Base-by-base conservation (phyloP, 2,329 filamentous ascomycete species). In the Endoconidiophora laricicola region DNA sequence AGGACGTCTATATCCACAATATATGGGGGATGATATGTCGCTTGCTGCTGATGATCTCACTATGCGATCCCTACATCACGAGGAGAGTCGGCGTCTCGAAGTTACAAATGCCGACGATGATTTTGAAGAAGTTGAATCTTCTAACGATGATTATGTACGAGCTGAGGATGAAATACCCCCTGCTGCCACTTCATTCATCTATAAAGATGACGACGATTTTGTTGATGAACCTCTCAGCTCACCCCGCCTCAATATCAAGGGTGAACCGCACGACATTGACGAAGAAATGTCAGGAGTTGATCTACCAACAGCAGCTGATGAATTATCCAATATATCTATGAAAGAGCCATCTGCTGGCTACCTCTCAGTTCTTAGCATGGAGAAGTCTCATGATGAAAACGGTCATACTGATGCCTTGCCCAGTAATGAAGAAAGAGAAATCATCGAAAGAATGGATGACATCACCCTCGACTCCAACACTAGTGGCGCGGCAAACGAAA, bases 91-190 rank as follows among this genome's bases (percentile, higher is more conserved):
- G 46, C 83, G 83, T 48, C 69, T 88, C 1, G 85, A 90, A 57
- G 78, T 90, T 12, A 83, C 82, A 48, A 93, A 91, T 58, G 79
- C 77, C 14, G 81, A 83, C 10, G 86, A 94, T 56, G 91, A 96
- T 60, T 96, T 95, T 59, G 91, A 98, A 62, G 87, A 94, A 63
- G 88, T 96, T 7, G 74, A 74, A 33, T 73, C 75, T 44, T 69
- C 69, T 43, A 70, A 74, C 26, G 74, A 76, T 58, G 76, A 81
- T 55, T 80, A 83, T 50, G 80, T 82, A 46, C 79, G 86, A 52
- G 83, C 88, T 59, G 81, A 87, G 18, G 83, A 88, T 54, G 83
- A 88, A 61, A 81, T 83, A 2, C 68, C 86, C 16, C 83, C 76
- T 55, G 83, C 82, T 3, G 75, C 77, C 2, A 69, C 71, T 6